Evolutionary conservation across 768 basidiomycete species (phyloP), one percentile per base, ranked within the genome.

Genomic region (Russula emetica): DNA sequence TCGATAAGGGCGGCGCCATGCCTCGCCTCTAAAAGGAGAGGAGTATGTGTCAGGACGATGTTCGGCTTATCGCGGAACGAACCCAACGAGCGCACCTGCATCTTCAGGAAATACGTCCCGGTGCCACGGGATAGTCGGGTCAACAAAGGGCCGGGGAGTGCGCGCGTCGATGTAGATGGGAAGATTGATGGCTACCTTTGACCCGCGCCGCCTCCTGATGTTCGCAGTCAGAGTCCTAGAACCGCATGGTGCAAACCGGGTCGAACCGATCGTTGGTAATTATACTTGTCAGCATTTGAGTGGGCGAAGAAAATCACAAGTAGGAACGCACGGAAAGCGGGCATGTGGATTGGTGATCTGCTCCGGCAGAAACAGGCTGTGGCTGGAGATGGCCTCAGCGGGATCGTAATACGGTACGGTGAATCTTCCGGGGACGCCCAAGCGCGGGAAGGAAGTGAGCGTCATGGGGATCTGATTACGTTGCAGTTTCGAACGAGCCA

Each of bases 321-420:
- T 50, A 54, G 24, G 57, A 60, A 85, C 94, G 77, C 69, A 98
- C 97, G 95, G 96, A 78, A 98, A 99, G 60, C 97, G 90, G 53
- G 88, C 92, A 76, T 98, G 97, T 42, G 94, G 93, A 74, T 98
- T 99, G 49, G 93, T 98, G 68, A 98, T 86, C 76, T 98, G 87
- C 71, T 98, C 88, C 1, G 95, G 93, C 20, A 99, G 80, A 79
- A 98, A 98, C 59, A 98, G 76, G 72, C 92, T 95, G 74, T 94
- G 90, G 70, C 93, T 96, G 32, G 93, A 96, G 58, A 86, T 76
- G 6, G 94, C 92, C 64, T 83, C 79, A 16, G 77, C 74, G 9
- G 94, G 91, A 64, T 86, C 83, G 69, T 80, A 89, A 72, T 88
- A 84, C 2, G 97, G 97, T 67, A 98, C 95, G 1, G 95, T 93